phyloP scores from a whole-genome alignment of 148 eudicot genomes.

The Cornus kousa region DNA sequence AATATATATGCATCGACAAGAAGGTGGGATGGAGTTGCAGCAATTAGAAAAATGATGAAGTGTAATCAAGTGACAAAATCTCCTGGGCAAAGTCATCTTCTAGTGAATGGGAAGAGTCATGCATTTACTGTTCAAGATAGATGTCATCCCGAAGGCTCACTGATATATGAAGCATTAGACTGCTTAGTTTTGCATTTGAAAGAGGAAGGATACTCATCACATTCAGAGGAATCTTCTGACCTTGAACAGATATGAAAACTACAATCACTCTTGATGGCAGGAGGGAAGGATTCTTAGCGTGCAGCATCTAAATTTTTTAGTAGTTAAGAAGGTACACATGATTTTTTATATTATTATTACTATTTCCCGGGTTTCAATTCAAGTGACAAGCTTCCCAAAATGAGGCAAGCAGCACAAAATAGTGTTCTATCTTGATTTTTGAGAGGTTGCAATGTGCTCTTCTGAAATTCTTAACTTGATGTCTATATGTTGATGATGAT shows the following conservation, averaged over 20 bases:
- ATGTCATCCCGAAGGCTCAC: slow-evolving; percentile 32
- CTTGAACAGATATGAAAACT: background rate
- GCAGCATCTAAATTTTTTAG: background rate
- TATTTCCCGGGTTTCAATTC: too few species aligned
- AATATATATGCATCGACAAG: slow-evolving; percentile 61
- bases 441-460: too few species aligned
- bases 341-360: too few species aligned
- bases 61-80: slow-evolving; percentile 47
- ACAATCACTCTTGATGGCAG: background rate
- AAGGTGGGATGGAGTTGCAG: slow-evolving; percentile 56
- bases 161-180: slow-evolving; percentile 39
- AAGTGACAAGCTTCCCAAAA: too few species aligned
- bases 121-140: slow-evolving; percentile 63
- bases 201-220: slow-evolving; percentile 25
- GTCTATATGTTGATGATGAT: too few species aligned
- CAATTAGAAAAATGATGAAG: slow-evolving; percentile 52
- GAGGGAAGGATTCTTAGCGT: background rate
- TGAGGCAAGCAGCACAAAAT: background rate
- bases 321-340: too few species aligned
- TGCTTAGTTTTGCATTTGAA: slow-evolving; percentile 42
- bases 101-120: slow-evolving; percentile 50
- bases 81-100: slow-evolving; percentile 58
- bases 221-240: background rate
- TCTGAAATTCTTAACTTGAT: too few species aligned
- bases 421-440: background rate